A percentile compares a stretch with the other conserved stretches of the same genome.
Evolutionary conservation across 345 rosid species (phyloP).

Genomic region (Eucalyptus regnans): DNA sequence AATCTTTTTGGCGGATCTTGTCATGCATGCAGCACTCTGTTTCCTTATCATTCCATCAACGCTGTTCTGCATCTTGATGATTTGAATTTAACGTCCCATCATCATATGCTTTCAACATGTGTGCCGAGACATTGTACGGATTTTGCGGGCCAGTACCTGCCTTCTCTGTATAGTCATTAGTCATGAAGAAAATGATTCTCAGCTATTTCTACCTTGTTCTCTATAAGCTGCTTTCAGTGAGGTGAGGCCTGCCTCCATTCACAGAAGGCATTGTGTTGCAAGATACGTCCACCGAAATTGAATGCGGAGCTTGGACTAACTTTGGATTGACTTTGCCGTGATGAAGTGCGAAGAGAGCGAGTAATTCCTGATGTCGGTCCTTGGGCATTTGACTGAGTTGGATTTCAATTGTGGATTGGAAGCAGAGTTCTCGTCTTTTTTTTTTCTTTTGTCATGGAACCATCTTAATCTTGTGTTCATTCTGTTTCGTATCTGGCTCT

Average conservation of each 20-base stretch:
- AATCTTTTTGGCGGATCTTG: neutral
- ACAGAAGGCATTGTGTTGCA: neutral
- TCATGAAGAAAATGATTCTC: neutral
- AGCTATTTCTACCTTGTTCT: neutral
- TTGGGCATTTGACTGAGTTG: neutral
- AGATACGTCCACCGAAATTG: neutral
- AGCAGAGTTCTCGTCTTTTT: neutral
- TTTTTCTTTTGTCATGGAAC: neutral
- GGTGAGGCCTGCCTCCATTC: neutral
- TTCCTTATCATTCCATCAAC: neutral
- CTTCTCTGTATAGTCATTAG: neutral
- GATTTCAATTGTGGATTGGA: neutral
- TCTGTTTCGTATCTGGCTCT: neutral
- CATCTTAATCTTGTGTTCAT: neutral
- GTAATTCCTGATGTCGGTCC: neutral
- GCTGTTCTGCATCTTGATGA: neutral
- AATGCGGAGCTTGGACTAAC: neutral
- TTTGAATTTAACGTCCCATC: neutral
- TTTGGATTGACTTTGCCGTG: neutral
- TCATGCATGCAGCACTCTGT: neutral
- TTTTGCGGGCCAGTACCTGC: neutral
- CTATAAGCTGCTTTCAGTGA: neutral
- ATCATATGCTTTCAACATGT: neutral
- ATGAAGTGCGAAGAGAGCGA: neutral
- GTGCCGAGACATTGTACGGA: neutral